These are phyloP conservation scores for Fusarium verrucosum DNA, from an alignment of 2,329 filamentous ascomycete genomes.

Conservation along the genomic window DNA sequence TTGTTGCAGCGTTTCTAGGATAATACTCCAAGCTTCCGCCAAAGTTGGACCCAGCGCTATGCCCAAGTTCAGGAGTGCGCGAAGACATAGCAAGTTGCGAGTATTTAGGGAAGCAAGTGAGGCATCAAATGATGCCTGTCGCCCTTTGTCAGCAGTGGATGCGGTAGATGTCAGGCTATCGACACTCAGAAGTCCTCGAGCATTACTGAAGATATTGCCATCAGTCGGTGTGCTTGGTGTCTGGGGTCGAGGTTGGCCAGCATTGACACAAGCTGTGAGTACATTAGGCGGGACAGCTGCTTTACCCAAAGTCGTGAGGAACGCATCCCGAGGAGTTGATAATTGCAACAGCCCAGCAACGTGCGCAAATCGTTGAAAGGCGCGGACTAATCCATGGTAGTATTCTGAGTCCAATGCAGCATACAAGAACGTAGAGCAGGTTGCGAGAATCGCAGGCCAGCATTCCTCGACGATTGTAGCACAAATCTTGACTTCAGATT, in stretches of 20 bases:
- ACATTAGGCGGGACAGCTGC: slow-evolving; percentile 88
- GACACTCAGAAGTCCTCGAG: slow-evolving; percentile 76
- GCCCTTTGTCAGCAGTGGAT: slow-evolving; percentile 64
- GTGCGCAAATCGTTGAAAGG: slow-evolving; percentile 95
- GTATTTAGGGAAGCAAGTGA: slow-evolving; percentile 73
- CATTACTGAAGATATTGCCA: slow-evolving; percentile 70
- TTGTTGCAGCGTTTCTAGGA: slow-evolving; percentile 91
- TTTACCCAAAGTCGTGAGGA: slow-evolving; percentile 93
- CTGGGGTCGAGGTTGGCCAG: slow-evolving; percentile 55
- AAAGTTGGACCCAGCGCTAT: slow-evolving; percentile 93
- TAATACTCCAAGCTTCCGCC: slow-evolving; percentile 84
- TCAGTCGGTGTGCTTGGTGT: slow-evolving; percentile 61
- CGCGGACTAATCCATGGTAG: slow-evolving; percentile 89
- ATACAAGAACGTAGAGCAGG: slow-evolving; percentile 94
- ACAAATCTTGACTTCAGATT: slow-evolving; percentile 76
- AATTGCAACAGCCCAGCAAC: slow-evolving; percentile 89
- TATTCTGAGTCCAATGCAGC: slow-evolving; percentile 92
- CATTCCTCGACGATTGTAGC: slow-evolving; percentile 87
- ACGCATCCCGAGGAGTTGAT: slow-evolving; percentile 88
- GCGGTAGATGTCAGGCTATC: slow-evolving; percentile 72
- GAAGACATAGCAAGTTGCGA: slow-evolving; percentile 86
- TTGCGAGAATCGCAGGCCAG: slow-evolving; percentile 94
- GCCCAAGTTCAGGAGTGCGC: slow-evolving; percentile 92
- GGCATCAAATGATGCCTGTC: slow-evolving; percentile 67
- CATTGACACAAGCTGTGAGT: slow-evolving; percentile 67